phyloP scores from a whole-genome alignment of 2,329 filamentous ascomycete genomes.

The Cladosporium austrohemisphaericum region DNA sequence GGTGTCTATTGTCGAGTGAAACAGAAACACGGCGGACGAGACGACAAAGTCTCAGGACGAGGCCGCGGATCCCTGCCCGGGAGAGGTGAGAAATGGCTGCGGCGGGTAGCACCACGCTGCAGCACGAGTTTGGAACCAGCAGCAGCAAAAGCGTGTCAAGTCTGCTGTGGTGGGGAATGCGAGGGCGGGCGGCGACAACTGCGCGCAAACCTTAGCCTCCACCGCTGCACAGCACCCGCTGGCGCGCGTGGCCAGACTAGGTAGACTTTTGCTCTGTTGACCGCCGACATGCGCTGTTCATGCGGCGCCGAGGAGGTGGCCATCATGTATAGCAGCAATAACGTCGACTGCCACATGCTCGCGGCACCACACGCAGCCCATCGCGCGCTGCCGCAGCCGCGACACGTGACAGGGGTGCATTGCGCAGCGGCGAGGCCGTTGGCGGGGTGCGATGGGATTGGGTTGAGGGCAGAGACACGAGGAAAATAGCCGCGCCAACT shows the following conservation, averaged over 20 bases:
- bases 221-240: conserved; percentile 7
- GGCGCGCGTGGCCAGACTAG: conserved; percentile 8
- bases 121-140: conserved; percentile 3
- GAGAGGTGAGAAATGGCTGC: conserved; percentile 1
- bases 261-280: neutral
- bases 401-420: conserved; percentile 15
- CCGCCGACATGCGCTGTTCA: conserved; percentile 9
- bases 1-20: conserved; percentile 10
- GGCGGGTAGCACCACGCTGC: conserved; percentile 8
- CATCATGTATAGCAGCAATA: neutral
- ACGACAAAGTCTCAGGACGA: neutral
- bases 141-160: neutral
- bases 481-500: neutral
- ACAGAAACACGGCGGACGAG: conserved; percentile 10
- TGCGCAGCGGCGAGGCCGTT: neutral
- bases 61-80: conserved; percentile 5
- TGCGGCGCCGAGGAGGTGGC: conserved; percentile 7
- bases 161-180: conserved; percentile 5
- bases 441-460: neutral
- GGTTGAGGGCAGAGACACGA: neutral
- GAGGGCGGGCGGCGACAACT: neutral
- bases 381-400: neutral
- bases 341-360: neutral
- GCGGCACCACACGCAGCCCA: neutral
- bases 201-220: conserved; percentile 13